Conservation (phyloP, 192 early-diverging fungal species). For the Bifiguratus adelaidae region DNA sequence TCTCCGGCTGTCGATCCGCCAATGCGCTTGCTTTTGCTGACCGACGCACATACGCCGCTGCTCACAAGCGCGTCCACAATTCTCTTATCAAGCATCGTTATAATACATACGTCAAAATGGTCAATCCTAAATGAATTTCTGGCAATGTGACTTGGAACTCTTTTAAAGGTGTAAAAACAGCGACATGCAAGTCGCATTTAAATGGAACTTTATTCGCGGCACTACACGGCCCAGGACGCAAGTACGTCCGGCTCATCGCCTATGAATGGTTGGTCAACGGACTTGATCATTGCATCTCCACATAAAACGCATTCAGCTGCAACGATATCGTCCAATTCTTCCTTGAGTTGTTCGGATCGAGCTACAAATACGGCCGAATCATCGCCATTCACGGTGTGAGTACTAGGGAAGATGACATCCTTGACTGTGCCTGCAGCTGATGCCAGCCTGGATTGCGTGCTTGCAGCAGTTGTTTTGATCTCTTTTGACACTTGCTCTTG, state of each 20-base stretch:
- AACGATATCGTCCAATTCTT: slow-evolving; percentile 68
- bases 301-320: slow-evolving; percentile 90
- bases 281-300: slow-evolving; percentile 90
- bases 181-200: no score
- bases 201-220: no score
- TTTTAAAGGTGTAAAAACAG: no score
- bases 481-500: slow-evolving; percentile 47
- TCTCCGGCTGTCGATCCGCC: no score
- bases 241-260: slow-evolving; percentile 38
- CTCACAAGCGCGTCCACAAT: no score
- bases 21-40: no score
- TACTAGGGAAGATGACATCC: slow-evolving; percentile 28
- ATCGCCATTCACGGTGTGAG: slow-evolving; percentile 15
- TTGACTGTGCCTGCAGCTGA: slow-evolving; percentile 29
- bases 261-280: slow-evolving; percentile 75
- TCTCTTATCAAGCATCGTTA: no score
- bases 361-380: slow-evolving; percentile 33
- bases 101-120: no score
- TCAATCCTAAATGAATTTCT: no score
- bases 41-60: no score
- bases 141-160: no score
- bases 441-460: slow-evolving; percentile 8
- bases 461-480: slow-evolving; percentile 7
- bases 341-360: slow-evolving; percentile 32
- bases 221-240: slow-evolving; percentile 57